Percentiles rank a stretch among this genome's conserved stretches.
phyloP scores from a whole-genome alignment of 2,329 filamentous ascomycete genomes.

The Colletotrichum simmondsii region DNA sequence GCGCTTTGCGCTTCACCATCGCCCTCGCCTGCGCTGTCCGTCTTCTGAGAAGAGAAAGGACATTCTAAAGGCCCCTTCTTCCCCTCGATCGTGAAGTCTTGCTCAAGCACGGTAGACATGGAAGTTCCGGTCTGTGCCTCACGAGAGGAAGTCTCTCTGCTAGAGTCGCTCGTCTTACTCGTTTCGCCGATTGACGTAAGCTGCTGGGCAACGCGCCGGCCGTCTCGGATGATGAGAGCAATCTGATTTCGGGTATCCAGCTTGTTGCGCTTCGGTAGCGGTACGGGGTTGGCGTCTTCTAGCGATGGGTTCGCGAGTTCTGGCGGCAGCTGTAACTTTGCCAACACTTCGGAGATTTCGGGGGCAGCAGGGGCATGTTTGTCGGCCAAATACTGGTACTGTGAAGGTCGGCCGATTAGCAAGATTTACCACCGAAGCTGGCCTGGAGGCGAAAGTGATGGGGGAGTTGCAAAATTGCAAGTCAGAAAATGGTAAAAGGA shows the following conservation, averaged over 20 bases:
- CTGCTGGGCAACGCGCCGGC: constrained; percentile 67
- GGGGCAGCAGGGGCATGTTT: constrained; percentile 74
- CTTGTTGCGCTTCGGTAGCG: constrained; percentile 61
- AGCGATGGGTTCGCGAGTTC: constrained; percentile 58
- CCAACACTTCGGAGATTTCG: constrained; percentile 74
- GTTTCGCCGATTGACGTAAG: constrained; percentile 60
- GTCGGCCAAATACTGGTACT: constrained; percentile 75
- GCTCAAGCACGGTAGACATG: constrained; percentile 77
- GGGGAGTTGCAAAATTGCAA: constrained; percentile 34
- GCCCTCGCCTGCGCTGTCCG: constrained; percentile 26
- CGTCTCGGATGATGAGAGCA: constrained; percentile 72
- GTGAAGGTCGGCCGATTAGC: constrained; percentile 36
- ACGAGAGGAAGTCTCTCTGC: constrained; percentile 58
- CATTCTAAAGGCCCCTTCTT: constrained; percentile 83
- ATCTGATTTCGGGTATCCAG: constrained; percentile 66
- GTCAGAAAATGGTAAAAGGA: constrained; percentile 58
- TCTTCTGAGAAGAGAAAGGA: constrained; percentile 72
- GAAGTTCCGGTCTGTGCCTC: constrained; percentile 61
- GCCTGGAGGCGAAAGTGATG: constrained; percentile 22
- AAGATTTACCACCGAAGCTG: constrained; percentile 2
- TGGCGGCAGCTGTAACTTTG: constrained; percentile 74
- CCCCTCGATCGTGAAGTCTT: constrained; percentile 90
- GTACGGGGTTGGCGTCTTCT: constrained; percentile 62
- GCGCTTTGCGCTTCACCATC: constrained; percentile 8
- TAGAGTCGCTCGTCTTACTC: constrained; percentile 63